Evolutionary conservation across 2,329 filamentous ascomycete genomes (phyloP).

Genomic region (Aspergillus pseudonomiae): DNA sequence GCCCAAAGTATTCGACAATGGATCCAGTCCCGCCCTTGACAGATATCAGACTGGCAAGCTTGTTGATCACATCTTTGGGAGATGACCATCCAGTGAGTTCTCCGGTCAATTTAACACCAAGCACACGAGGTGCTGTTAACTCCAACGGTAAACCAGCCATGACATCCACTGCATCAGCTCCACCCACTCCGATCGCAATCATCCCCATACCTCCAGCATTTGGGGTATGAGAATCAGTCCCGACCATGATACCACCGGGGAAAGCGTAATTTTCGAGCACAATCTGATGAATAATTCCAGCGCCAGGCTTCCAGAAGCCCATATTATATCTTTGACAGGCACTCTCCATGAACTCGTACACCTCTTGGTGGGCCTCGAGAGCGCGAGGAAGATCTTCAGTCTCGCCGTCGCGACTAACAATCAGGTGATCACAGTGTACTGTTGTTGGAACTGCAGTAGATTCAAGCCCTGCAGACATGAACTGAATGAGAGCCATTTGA

Average conservation of each 20-base stretch:
- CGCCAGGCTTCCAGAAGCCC: conserved; percentile 98
- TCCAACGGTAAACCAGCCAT: conserved; percentile 98
- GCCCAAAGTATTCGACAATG: conserved; percentile 63
- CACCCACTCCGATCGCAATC: conserved; percentile 92
- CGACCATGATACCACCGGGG: conserved; percentile 96
- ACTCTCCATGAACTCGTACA: conserved; percentile 93
- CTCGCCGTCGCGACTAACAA: conserved; percentile 93
- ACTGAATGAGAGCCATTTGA: conserved; percentile 99
- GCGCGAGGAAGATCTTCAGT: conserved; percentile 91
- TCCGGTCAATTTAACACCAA: conserved; percentile 94
- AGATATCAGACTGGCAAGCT: conserved; percentile 94
- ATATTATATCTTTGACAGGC: conserved; percentile 98
- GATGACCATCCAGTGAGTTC: conserved; percentile 86
- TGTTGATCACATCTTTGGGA: conserved; percentile 97
- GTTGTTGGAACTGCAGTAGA: conserved; percentile 91
- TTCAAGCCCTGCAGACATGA: conserved; percentile 98
- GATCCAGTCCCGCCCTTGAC: conserved; percentile 97
- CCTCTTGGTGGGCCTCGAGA: conserved; percentile 95
- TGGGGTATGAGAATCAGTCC: conserved; percentile 96
- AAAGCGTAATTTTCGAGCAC: conserved; percentile 98
- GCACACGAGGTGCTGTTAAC: conserved; percentile 94
- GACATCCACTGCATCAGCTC: conserved; percentile 97
- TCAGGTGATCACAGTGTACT: conserved; percentile 98
- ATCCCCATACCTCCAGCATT: conserved; percentile 96
- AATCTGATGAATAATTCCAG: conserved; percentile 99